A percentile compares a stretch with the other conserved stretches of the same genome.
These are phyloP conservation scores for Paralagenidium karlingii DNA, from an alignment of 352 stramenopile species.

Conservation along the genomic window DNA sequence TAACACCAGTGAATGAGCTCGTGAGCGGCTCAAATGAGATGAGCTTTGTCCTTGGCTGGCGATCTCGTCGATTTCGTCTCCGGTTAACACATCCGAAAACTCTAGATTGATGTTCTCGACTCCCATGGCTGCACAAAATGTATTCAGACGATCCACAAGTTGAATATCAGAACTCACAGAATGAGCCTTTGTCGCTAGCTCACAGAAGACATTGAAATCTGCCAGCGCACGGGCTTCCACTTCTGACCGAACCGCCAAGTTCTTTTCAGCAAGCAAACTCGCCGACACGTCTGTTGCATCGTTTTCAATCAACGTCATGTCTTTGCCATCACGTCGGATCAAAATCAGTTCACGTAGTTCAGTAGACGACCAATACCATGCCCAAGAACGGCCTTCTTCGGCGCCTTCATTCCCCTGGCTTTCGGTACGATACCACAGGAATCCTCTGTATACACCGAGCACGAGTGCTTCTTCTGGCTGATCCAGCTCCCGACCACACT, in stretches of 20 bases:
- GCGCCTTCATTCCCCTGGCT: constrained; percentile 94
- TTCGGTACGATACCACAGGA: constrained; percentile 93
- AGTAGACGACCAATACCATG: constrained; percentile 92
- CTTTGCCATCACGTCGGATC: constrained; percentile 66
- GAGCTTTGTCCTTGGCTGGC: no score
- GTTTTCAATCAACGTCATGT: constrained; percentile 81
- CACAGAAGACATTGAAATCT: constrained; percentile 41
- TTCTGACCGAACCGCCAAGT: constrained; percentile 29
- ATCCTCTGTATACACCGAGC: constrained; percentile 85
- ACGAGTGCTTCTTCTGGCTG: constrained; percentile 94
- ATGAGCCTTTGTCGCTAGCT: constrained; percentile 49
- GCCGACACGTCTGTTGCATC: constrained; percentile 51
- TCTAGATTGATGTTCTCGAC: constrained; percentile 73
- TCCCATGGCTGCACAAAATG: constrained; percentile 59
- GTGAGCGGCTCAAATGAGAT: constrained; percentile 5
- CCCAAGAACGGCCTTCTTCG: constrained; percentile 85
- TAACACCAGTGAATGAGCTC: constrained; percentile 30
- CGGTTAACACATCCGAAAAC: constrained; percentile 45
- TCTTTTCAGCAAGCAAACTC: constrained; percentile 15
- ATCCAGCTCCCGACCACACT: constrained; percentile 90
- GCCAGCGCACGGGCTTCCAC: constrained; percentile 29
- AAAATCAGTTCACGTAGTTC: constrained; percentile 82
- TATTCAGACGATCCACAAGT: constrained; percentile 76
- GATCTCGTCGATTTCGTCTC: constrained; percentile 7
- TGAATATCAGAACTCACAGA: constrained; percentile 66